Conservation (phyloP, 768 basidiomycete species). For the Chalciporus sphaerocephalus region DNA sequence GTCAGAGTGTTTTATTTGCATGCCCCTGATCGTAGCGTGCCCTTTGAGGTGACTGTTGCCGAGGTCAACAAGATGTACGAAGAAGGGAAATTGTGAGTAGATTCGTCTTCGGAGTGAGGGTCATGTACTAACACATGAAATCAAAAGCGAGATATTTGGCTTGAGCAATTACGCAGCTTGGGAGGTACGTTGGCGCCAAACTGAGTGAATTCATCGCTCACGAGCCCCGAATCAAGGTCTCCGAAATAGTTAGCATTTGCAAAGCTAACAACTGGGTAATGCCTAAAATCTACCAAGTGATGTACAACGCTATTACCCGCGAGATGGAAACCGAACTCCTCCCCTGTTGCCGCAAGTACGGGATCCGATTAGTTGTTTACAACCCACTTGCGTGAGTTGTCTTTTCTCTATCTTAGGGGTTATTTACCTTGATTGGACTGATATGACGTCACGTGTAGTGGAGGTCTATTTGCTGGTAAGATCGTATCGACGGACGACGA, state of each 20-base stretch:
- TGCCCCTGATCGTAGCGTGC: slow-evolving; percentile 33
- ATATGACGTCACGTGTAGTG: neutral
- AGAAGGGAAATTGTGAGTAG: slow-evolving; percentile 33
- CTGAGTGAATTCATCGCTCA: no score
- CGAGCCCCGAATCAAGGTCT: neutral
- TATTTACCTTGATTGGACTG: no score
- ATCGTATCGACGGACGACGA: neutral
- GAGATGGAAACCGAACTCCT: no score
- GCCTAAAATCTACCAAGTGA: neutral
- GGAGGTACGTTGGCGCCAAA: neutral
- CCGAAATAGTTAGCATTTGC: neutral
- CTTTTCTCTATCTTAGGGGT: no score
- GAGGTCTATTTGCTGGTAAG: neutral
- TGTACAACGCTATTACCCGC: no score
- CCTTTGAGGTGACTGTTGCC: slow-evolving; percentile 33
- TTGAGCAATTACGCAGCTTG: neutral
- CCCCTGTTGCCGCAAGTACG: no score
- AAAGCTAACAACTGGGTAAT: neutral
- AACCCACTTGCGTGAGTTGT: neutral
- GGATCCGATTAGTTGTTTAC: neutral
- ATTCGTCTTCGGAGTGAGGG: slow-evolving; percentile 23
- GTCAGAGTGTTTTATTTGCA: slow-evolving; percentile 27
- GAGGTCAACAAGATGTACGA: slow-evolving; percentile 33
- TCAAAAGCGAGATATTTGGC: neutral
- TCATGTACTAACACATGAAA: neutral